Evolutionary conservation across 495 filamentous ascomycete genomes (phyloP), one percentile per base, ranked within the genome.

Genomic region (Aspergillus steynii): DNA sequence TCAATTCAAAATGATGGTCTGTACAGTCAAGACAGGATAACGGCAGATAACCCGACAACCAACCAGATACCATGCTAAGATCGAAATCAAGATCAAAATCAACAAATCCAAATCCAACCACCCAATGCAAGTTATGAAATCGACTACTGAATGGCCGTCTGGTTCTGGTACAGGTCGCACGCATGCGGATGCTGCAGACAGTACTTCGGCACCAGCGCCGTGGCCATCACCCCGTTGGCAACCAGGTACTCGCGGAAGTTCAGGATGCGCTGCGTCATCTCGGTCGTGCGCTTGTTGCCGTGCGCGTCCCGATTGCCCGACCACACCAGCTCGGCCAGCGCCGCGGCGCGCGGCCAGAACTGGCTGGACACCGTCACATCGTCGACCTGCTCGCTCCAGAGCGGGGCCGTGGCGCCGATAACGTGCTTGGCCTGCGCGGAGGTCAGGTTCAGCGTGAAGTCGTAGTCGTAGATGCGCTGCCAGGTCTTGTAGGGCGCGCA

Each of bases 401-500:
- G 72, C 0, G 82, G 81, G 4, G 81, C 79, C 10, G 75, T 73
- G 25, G 77, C 81, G 37, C 83, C 83, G 29, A 82, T 67, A 47
- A 85, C 58, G 57, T 81, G 82, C 46, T 71, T 62, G 0, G 74
- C 74, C 59, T 85, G 75, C 0, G 68, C 57, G 2, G 58, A 64
- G 28, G 80, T 81, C 26, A 85, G 77, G 60, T 80, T 80, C 26
- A 64, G 56, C 12, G 81, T 81, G 68, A 85, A 85, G 59, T 85
- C 83, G 68, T 78, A 85, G 71, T 83, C 80, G 71, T 85, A 85
- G 70, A 85, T 83, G 20, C 83, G 80, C 63, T 85, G 83, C 83
- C 83, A 85, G 62, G 81, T 82, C 66, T 85, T 85, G 73, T 85
- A 85, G 0, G 83, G 83, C 0, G 76, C 81, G 63, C 83, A 85